These are phyloP conservation scores for Adiantum capillusveneris DNA, from an alignment of 75 land plant species.

Conservation along the genomic window DNA sequence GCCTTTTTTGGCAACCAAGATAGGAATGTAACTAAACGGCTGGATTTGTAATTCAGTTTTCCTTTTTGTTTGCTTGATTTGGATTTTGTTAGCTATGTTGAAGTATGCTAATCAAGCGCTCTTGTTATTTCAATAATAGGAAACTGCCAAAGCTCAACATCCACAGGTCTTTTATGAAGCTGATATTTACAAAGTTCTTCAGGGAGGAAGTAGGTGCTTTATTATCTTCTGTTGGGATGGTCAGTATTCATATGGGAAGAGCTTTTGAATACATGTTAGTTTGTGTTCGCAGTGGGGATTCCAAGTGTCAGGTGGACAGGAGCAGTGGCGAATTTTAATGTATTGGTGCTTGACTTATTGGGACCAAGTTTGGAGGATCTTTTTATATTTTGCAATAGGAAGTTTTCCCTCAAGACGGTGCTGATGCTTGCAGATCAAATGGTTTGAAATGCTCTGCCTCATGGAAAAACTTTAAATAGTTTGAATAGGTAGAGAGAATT, in stretches of 20 bases:
- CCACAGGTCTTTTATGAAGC: slow-evolving; percentile 66
- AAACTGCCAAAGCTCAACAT: slow-evolving; percentile 50
- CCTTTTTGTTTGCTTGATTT: too few relatives aligned
- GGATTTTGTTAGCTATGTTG: too few relatives aligned
- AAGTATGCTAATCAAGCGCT: too few relatives aligned
- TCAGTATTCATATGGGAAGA: background rate
- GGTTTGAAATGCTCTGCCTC: slow-evolving; percentile 22
- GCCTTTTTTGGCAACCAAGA: too few relatives aligned
- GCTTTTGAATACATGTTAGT: background rate
- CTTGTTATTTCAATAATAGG: too few relatives aligned
- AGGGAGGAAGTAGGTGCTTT: slow-evolving; percentile 54
- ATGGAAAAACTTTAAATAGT: background rate
- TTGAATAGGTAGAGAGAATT: too few relatives aligned
- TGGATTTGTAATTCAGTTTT: too few relatives aligned
- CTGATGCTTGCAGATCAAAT: slow-evolving; percentile 78
- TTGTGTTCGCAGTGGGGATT: slow-evolving; percentile 45
- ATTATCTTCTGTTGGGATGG: slow-evolving; percentile 7
- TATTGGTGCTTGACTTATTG: slow-evolving; percentile 67
- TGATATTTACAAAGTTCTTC: slow-evolving; percentile 58
- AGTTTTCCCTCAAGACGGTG: slow-evolving; percentile 59
- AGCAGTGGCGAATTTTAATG: slow-evolving; percentile 62
- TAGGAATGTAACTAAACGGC: too few relatives aligned
- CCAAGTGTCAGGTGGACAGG: slow-evolving; percentile 77
- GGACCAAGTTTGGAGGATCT: slow-evolving; percentile 72
- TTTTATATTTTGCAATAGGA: slow-evolving; percentile 60